Evolutionary conservation across 2,329 filamentous ascomycete species (phyloP), one percentile per base, ranked within the genome.

Genomic region (Pseudodiploospora longispora): DNA sequence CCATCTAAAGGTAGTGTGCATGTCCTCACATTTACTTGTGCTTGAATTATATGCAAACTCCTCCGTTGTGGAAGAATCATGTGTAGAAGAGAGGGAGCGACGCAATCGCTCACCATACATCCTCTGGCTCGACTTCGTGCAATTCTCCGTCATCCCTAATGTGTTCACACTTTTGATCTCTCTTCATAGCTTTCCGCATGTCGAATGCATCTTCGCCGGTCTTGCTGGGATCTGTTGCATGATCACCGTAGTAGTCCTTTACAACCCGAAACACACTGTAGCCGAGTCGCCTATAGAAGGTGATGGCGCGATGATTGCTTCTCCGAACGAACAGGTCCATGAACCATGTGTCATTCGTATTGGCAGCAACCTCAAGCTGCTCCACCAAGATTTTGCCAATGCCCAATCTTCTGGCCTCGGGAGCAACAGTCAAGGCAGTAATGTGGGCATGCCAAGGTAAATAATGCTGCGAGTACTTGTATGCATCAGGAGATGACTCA

Each of bases 401-500:
- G 10, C 93, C 91, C 10, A 93, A 76, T 36, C 93, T 80, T 29
- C 93, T 83, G 40, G 88, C 88, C 45, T 84, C 80, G 0, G 93
- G 93, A 1, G 91, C 84, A 19, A 98, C 87, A 0, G 93, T 97
- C 41, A 98, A 74, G 32, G 91, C 93, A 4, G 93, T 98, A 60
- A 98, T 95, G 67, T 98, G 93, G 19, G 89, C 91, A 69, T 98
- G 93, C 87, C 89, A 97, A n/a, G 91, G 91, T n/a, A 95, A 83
- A 68, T 94, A 95, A 68, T 96, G 89, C 57, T 83, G 76, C 40
- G 87, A 93, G 57, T 81, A 81, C 47, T 80, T 75, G 62, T 85
- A 78, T 42, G 82, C 80, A 37, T 86, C 73, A 10, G 86, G 84
- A 43, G 88, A 94, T 51, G 88, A 83, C 71, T 97, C 91, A 48